A percentile compares a stretch with the other conserved stretches of the same genome.
Evolutionary conservation across 768 basidiomycete genomes (phyloP).

Genomic region (Epithele typhae): DNA sequence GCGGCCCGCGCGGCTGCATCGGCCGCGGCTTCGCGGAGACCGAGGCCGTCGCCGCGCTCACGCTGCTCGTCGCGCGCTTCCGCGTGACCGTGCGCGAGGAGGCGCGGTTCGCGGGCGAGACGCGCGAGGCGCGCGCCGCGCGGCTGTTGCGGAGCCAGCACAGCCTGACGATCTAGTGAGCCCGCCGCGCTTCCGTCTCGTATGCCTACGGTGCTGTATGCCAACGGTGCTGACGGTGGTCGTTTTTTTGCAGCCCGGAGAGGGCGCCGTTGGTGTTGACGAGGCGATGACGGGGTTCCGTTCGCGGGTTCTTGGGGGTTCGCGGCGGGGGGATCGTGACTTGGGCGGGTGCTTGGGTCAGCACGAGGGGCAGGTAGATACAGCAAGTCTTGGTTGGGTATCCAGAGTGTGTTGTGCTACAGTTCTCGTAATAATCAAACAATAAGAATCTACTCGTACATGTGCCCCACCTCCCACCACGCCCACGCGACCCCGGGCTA

Average conservation of each 20-base stretch:
- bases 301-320: no score
- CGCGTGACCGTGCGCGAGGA: constrained; percentile 48
- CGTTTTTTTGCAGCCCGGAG: constrained; percentile 23
- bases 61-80: constrained; percentile 43
- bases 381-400: no score
- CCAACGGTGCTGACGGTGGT: background rate
- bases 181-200: constrained; percentile 22
- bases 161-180: constrained; percentile 43
- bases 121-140: constrained; percentile 41
- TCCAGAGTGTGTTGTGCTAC: no score
- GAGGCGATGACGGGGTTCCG: no score
- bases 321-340: no score
- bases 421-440: no score
- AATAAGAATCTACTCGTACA: no score
- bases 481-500: no score
- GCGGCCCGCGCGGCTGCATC: constrained; percentile 42
- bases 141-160: constrained; percentile 34
- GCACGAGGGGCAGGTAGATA: no score
- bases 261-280: constrained; percentile 32
- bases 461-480: no score
- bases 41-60: constrained; percentile 47
- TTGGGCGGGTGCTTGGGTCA: no score
- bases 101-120: constrained; percentile 41
- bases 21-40: constrained; percentile 50
- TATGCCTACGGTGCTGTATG: background rate